Evolutionary conservation across 148 eudicot species (phyloP).

Genomic region (Rhododendron simsii): DNA sequence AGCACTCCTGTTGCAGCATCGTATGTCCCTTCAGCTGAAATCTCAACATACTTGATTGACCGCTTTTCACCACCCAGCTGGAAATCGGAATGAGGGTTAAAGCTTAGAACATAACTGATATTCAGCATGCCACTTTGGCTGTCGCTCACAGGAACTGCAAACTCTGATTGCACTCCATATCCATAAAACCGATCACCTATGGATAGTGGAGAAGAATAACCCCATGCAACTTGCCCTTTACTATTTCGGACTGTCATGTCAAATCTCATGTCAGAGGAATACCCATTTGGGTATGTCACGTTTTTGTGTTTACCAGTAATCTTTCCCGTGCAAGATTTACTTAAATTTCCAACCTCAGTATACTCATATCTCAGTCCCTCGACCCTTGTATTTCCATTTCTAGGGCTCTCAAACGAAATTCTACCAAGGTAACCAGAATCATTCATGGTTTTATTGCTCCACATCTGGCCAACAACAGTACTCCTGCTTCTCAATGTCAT

Average conservation of each 20-base stretch:
- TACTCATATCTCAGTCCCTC: conserved; percentile 53
- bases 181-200: conserved; percentile 45
- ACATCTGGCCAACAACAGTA: conserved; percentile 58
- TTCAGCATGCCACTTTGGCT: conserved; percentile 31
- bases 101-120: conserved; percentile 52
- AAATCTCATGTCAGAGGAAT: conserved; percentile 69
- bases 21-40: conserved; percentile 83
- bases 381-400: conserved; percentile 25
- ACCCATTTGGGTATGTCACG: conserved; percentile 49
- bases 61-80: conserved; percentile 34
- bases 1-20: conserved; percentile 49
- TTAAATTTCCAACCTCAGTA: conserved; percentile 36
- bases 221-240: conserved; percentile 42
- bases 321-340: conserved; percentile 37
- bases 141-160: conserved; percentile 18
- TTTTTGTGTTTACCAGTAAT: conserved; percentile 25
- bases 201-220: conserved; percentile 62
- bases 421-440: conserved; percentile 61
- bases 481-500: conserved; percentile 62
- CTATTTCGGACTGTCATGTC: conserved; percentile 54
- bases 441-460: conserved; percentile 55
- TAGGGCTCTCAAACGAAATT: conserved; percentile 37
- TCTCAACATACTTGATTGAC: conserved; percentile 20
- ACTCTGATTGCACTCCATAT: conserved; percentile 4
- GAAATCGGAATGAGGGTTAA: conserved; percentile 26